Conservation (phyloP, 2,329 filamentous ascomycete species). For the Pseudogymnoascus sp. region DNA sequence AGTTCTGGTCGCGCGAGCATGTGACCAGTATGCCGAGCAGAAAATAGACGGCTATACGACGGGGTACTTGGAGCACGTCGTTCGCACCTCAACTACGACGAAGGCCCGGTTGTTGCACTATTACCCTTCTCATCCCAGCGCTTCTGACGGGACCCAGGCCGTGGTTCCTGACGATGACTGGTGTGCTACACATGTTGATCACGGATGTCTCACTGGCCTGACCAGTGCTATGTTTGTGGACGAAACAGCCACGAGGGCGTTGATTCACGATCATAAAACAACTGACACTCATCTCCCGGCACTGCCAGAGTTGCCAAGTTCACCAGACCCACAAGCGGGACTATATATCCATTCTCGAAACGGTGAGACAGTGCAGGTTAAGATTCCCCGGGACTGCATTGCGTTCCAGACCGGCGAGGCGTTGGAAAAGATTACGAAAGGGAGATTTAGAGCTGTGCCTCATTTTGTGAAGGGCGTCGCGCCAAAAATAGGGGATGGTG, state of each 20-base stretch:
- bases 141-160: constrained; percentile 30
- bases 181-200: constrained; percentile 86
- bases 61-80: constrained; percentile 79
- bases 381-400: constrained; percentile 82
- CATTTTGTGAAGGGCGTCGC: constrained; percentile 83
- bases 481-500: constrained; percentile 41
- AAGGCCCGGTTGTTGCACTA: constrained; percentile 92
- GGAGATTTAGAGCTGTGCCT: constrained; percentile 85
- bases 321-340: constrained; percentile 76
- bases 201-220: constrained; percentile 86
- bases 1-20: constrained; percentile 79
- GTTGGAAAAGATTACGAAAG: constrained; percentile 81
- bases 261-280: constrained; percentile 28
- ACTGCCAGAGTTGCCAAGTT: constrained; percentile 61
- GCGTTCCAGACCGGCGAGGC: constrained; percentile 95
- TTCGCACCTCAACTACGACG: constrained; percentile 74
- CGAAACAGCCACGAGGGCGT: constrained; percentile 42
- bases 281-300: constrained; percentile 33
- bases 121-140: constrained; percentile 53
- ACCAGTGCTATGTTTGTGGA: constrained; percentile 96
- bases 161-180: constrained; percentile 67
- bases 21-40: constrained; percentile 72
- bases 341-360: constrained; percentile 89
- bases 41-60: constrained; percentile 68
- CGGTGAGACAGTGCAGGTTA: constrained; percentile 77